Evolutionary conservation across 345 rosid genomes (phyloP).

Genomic region (Geranium rotundifolium): DNA sequence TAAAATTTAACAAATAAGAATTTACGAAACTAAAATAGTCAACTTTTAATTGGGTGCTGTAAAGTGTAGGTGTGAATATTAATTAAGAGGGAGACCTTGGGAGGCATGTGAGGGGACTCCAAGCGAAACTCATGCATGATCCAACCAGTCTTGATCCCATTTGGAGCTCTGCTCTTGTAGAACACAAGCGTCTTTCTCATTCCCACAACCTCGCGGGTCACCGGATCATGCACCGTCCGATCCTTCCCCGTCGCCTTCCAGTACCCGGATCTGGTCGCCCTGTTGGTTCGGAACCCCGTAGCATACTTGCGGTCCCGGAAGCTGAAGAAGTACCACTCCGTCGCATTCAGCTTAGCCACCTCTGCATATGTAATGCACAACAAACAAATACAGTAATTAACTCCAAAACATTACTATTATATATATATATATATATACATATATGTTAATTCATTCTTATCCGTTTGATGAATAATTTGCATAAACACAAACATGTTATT

Average conservation of each 20-base stretch:
- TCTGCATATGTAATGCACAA: not conserved
- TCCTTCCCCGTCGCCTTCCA: constrained; percentile 14
- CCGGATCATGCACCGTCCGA: not conserved
- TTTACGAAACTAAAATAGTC: too few species aligned
- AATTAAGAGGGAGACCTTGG: not conserved
- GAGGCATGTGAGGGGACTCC: not conserved
- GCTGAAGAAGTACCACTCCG: not conserved
- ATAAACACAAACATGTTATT: too few species aligned
- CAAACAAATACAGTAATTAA: too few species aligned
- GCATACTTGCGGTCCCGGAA: not conserved
- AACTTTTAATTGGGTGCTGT: too few species aligned
- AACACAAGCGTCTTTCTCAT: constrained; percentile 11
- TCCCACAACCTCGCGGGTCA: constrained; percentile 1
- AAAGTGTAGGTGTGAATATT: too few species aligned
- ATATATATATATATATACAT: too few species aligned
- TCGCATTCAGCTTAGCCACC: not conserved
- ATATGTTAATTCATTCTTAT: too few species aligned
- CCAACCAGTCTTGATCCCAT: constrained; percentile 10
- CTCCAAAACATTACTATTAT: too few species aligned
- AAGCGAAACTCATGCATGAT: constrained; percentile 10
- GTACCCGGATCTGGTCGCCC: constrained; percentile 6
- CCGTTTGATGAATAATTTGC: too few species aligned
- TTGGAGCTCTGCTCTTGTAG: not conserved
- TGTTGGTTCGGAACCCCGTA: not conserved
- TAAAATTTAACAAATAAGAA: too few species aligned